These are phyloP conservation scores for Hypoxylon intermedium DNA, from an alignment of 495 filamentous ascomycete species.

Conservation along the genomic window DNA sequence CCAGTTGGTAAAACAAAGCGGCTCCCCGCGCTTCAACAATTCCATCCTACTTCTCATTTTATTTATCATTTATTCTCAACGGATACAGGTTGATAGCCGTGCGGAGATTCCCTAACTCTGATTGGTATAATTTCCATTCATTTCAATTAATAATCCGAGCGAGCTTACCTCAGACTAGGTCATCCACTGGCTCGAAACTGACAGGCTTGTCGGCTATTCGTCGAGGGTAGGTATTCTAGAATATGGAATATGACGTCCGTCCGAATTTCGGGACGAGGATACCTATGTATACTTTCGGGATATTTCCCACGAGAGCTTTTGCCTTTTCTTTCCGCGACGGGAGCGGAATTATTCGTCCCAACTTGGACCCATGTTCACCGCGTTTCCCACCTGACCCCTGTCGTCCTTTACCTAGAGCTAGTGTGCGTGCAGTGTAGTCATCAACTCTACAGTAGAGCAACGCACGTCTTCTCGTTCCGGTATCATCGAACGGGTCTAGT, in stretches of 20 bases:
- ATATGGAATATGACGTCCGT: conserved; percentile 10
- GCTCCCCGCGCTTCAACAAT: too few relatives aligned
- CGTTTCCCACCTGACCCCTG: conserved; percentile 16
- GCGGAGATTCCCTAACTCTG: background rate
- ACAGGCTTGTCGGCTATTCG: conserved; percentile 27
- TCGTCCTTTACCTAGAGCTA: background rate
- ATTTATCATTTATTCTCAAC: background rate
- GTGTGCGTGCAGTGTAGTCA: too few relatives aligned
- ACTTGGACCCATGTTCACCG: conserved; percentile 17
- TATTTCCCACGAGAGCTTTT: conserved; percentile 11
- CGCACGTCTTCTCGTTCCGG: conserved; percentile 1
- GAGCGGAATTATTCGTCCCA: conserved; percentile 6
- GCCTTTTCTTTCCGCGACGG: background rate
- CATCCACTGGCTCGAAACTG: conserved; percentile 19
- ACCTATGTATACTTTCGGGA: too few relatives aligned
- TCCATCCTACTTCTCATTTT: too few relatives aligned
- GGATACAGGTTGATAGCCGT: background rate
- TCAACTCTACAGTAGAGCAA: background rate
- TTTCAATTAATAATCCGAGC: conserved; percentile 25
- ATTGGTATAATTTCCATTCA: too few relatives aligned
- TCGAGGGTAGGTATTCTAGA: background rate
- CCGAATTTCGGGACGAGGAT: conserved; percentile 5
- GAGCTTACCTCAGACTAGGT: conserved; percentile 18
- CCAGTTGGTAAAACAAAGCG: background rate
- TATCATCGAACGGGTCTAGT: conserved; percentile 14